A percentile compares a stretch with the other conserved stretches of the same genome.
These are phyloP conservation scores for Mortierella antarctica DNA, from an alignment of 192 early-diverging fungal species.

Conservation along the genomic window DNA sequence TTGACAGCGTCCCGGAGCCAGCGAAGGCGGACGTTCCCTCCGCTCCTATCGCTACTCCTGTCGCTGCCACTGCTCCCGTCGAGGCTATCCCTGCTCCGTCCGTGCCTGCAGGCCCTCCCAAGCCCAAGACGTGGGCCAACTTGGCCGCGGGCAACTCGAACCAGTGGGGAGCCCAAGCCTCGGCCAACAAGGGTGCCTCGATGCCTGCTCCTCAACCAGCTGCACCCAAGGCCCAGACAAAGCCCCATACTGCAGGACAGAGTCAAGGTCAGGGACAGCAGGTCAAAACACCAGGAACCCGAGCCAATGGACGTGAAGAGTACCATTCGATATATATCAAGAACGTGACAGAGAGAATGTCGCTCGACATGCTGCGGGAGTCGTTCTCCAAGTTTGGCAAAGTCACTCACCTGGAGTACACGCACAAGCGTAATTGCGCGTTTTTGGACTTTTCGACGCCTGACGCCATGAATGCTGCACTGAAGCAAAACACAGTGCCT, in stretches of 20 bases:
- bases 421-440: constrained; percentile 59
- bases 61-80: constrained; percentile 13
- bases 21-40: no score
- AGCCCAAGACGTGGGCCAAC: constrained; percentile 80
- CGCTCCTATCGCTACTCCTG: constrained; percentile 31
- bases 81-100: not conserved
- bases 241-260: constrained; percentile 4
- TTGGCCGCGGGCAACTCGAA: constrained; percentile 68
- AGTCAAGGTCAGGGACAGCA: constrained; percentile 3
- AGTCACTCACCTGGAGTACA: constrained; percentile 68
- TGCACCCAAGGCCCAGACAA: constrained; percentile 31
- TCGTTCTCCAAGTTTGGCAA: constrained; percentile 67
- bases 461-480: constrained; percentile 15
- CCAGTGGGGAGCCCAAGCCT: constrained; percentile 65
- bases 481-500: constrained; percentile 23
- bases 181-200: constrained; percentile 61
- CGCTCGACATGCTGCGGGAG: constrained; percentile 61
- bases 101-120: constrained; percentile 11
- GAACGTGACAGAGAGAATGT: constrained; percentile 63
- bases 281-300: constrained; percentile 48
- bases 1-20: not conserved
- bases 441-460: constrained; percentile 39
- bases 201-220: constrained; percentile 44
- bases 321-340: constrained; percentile 67
- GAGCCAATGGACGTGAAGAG: constrained; percentile 12